phyloP scores from a whole-genome alignment of 129 eudicot genomes.

The Deinandra increscens region DNA sequence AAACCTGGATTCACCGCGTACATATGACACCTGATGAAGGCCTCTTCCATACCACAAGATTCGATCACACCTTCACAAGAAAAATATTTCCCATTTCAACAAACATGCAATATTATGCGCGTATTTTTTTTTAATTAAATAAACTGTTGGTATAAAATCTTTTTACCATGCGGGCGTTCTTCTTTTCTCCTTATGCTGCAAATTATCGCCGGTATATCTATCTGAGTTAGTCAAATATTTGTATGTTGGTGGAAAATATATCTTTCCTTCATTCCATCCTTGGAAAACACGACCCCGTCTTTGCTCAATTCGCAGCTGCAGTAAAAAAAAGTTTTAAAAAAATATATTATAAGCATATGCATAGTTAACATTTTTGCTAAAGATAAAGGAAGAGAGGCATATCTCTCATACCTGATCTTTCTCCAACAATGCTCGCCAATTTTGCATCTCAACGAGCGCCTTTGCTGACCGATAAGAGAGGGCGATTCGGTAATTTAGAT shows the following conservation, averaged over 20 bases:
- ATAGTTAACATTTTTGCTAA: neutral
- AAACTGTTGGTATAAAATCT: neutral
- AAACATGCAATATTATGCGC: neutral
- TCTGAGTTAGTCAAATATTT: conserved; percentile 88
- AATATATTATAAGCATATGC: neutral
- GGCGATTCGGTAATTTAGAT: conserved; percentile 89
- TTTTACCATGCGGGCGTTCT: conserved; percentile 96
- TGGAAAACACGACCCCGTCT: conserved; percentile 80
- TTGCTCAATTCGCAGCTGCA: conserved; percentile 86
- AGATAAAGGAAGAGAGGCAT: conserved; percentile 5
- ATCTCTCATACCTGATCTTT: conserved; percentile 69
- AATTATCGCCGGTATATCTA: conserved; percentile 79
- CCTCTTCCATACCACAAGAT: conserved; percentile 92
- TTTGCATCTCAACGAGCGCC: conserved; percentile 98
- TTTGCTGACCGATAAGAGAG: conserved; percentile 89
- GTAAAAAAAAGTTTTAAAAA: neutral
- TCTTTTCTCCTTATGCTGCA: conserved; percentile 83
- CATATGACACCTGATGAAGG: conserved; percentile 84
- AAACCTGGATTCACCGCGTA: conserved; percentile 89
- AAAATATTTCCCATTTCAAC: neutral
- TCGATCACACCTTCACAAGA: conserved; percentile 76
- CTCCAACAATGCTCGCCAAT: conserved; percentile 91
- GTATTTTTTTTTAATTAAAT: neutral
- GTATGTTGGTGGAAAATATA: conserved; percentile 97
- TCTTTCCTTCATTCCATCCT: conserved; percentile 91